phyloP scores from a whole-genome alignment of 2,329 filamentous ascomycete genomes.

The Aspergillus sp. region DNA sequence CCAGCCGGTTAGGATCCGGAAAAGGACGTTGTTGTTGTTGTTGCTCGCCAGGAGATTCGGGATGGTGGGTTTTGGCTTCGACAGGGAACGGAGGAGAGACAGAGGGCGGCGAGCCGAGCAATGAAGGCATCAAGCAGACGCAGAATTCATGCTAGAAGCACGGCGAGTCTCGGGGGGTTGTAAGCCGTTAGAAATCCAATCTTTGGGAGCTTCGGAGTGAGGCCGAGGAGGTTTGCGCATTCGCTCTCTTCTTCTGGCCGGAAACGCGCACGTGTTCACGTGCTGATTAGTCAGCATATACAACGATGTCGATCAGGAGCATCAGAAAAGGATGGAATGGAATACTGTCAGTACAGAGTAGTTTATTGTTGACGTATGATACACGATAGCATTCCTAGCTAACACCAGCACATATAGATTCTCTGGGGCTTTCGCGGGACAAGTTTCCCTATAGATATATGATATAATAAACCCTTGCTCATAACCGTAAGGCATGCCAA shows the following conservation, averaged over 20 bases:
- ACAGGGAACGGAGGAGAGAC: constrained; percentile 39
- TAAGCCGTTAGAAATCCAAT: not conserved
- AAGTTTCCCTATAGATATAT: too few species aligned
- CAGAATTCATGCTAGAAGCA: constrained; percentile 22
- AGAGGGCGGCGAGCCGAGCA: constrained; percentile 26
- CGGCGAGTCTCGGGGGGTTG: constrained; percentile 8
- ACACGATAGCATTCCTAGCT: too few species aligned
- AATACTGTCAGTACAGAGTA: too few species aligned
- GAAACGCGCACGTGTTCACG: constrained; percentile 4
- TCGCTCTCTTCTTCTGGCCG: not conserved
- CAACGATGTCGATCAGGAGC: not conserved
- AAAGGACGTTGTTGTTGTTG: constrained; percentile 24
- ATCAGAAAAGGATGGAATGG: too few species aligned
- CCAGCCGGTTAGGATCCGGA: constrained; percentile 59
- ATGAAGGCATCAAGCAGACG: constrained; percentile 26
- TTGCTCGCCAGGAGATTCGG: constrained; percentile 28
- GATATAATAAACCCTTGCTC: too few species aligned
- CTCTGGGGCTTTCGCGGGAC: too few species aligned
- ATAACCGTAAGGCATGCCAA: too few species aligned
- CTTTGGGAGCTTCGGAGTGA: not conserved
- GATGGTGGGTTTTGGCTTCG: constrained; percentile 38
- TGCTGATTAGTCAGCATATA: constrained; percentile 6
- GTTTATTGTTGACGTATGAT: too few species aligned
- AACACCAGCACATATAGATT: too few species aligned
- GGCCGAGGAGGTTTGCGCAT: not conserved